These are phyloP conservation scores for Ophiostoma montium DNA, from an alignment of 2,329 filamentous ascomycete genomes.

Conservation along the genomic window DNA sequence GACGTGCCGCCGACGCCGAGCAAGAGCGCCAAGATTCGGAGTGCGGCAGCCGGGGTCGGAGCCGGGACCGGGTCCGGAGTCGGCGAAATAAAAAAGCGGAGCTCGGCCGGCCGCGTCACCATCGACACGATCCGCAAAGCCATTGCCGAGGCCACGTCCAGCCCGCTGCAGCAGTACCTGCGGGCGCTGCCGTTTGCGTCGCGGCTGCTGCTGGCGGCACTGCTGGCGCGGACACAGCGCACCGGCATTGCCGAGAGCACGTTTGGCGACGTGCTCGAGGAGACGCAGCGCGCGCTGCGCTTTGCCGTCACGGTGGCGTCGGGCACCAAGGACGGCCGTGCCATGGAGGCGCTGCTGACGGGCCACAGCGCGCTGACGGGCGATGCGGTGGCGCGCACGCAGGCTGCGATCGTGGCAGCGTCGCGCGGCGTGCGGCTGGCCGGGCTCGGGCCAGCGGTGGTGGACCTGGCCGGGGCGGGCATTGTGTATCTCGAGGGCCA, in stretches of 20 bases:
- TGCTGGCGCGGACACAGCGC: slow-evolving; percentile 64
- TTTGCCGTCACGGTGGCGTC: slow-evolving; percentile 34
- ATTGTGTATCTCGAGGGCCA: slow-evolving; percentile 72
- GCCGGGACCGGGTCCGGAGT: no score
- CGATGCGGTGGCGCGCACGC: slow-evolving; percentile 4
- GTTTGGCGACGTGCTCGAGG: slow-evolving; percentile 78
- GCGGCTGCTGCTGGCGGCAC: slow-evolving; percentile 73
- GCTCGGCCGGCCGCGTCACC: slow-evolving; percentile 51
- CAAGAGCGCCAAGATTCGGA: slow-evolving; percentile 12
- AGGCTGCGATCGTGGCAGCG: slow-evolving; percentile 9
- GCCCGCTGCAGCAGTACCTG: slow-evolving; percentile 79
- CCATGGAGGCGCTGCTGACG: slow-evolving; percentile 40
- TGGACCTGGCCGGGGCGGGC: slow-evolving; percentile 75
- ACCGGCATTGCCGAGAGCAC: slow-evolving; percentile 80
- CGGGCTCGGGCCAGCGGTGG: slow-evolving; percentile 44
- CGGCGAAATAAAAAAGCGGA: slow-evolving; percentile 24
- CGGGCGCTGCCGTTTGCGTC: slow-evolving; percentile 66
- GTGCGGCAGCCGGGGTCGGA: not conserved
- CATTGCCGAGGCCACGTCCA: slow-evolving; percentile 88
- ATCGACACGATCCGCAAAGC: slow-evolving; percentile 89
- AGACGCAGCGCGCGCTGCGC: slow-evolving; percentile 56
- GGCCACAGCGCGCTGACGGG: not conserved
- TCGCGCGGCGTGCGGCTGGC: slow-evolving; percentile 17
- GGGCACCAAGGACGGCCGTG: slow-evolving; percentile 27
- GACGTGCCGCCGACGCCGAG: slow-evolving; percentile 22